Base-by-base conservation (phyloP, 495 filamentous ascomycete genomes). In the Sordaria brevicollis region DNA sequence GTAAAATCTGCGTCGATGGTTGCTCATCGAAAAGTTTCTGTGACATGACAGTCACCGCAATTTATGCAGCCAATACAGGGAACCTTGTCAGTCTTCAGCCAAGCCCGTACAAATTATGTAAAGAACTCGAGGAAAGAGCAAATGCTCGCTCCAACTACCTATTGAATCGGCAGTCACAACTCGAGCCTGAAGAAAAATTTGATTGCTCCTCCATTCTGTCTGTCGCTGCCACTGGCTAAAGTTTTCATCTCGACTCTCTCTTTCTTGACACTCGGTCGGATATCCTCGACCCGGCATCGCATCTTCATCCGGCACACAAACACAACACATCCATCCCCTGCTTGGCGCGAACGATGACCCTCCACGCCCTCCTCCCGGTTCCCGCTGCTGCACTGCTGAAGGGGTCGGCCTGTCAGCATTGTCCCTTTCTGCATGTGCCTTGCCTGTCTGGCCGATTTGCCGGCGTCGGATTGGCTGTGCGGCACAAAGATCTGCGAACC, bases 361-460 rank as follows among this genome's bases (percentile, higher is more conserved):
- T 39, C 37, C 37, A 39, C 37, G 4, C 37, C 37, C 17, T 62
- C 49, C 49, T 62, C 49, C 49, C 25, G 49, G 3, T 17, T 62
- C 49, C 49, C 25, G 49, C 8, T 17, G 25, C 25, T 62, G 49
- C 49, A 31, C 25, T 62, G 13, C 49, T 31, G 25, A 62, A 62
- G 49, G 49, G 49, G 49, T 62, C 43, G 68, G 70, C 75, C 74
- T 78, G 74, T 78, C 74, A 73, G 71, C 71, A 35, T 66, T 34
- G 70, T 70, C 72, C 72, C 69, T 72, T 73, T 67, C 33, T 69
- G 71, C 75, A 78, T 76, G 75, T 78, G 76, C 68, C 67, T 71
- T 39, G 72, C 10, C 72, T 77, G 75, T 76, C 76, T 74, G 72
- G 75, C 41, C 7, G 34, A 38, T 67, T 68, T 19, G 34, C 49